These are phyloP conservation scores for Sporothrix mexicana DNA, from an alignment of 2,329 filamentous ascomycete species.

Conservation along the genomic window DNA sequence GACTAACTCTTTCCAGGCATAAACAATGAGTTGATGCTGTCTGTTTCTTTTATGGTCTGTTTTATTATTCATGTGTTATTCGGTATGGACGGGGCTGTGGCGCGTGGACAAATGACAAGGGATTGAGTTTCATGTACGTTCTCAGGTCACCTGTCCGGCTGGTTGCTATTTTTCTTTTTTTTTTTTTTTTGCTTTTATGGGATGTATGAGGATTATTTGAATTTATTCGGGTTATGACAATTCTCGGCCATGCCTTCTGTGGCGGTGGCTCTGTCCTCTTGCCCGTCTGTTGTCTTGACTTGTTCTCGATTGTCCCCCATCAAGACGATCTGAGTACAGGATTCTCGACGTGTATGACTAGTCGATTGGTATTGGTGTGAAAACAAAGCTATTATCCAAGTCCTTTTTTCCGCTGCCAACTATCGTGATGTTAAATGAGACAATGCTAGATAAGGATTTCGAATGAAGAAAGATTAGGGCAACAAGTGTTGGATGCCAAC, in stretches of 20 bases:
- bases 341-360: constrained; percentile 30
- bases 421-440: not conserved
- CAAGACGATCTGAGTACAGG: constrained; percentile 7
- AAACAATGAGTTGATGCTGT: constrained; percentile 18
- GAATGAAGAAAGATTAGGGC: no score
- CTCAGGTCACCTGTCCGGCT: constrained; percentile 35
- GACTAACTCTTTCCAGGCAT: constrained; percentile 28
- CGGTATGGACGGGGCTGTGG: constrained; percentile 37
- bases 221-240: constrained; percentile 36
- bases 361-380: constrained; percentile 16
- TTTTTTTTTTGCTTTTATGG: constrained; percentile 37
- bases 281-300: not conserved
- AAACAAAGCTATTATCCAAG: constrained; percentile 7
- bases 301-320: not conserved
- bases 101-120: constrained; percentile 38
- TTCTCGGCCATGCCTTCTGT: constrained; percentile 21
- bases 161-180: constrained; percentile 32
- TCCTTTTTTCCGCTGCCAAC: not conserved
- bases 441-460: not conserved
- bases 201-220: constrained; percentile 36
- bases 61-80: constrained; percentile 32
- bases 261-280: constrained; percentile 10
- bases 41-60: constrained; percentile 31
- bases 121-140: constrained; percentile 37
- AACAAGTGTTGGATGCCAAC: no score